Evolutionary conservation across 2,329 filamentous ascomycete species (phyloP).

Genomic region (Dactylellina leptospora): DNA sequence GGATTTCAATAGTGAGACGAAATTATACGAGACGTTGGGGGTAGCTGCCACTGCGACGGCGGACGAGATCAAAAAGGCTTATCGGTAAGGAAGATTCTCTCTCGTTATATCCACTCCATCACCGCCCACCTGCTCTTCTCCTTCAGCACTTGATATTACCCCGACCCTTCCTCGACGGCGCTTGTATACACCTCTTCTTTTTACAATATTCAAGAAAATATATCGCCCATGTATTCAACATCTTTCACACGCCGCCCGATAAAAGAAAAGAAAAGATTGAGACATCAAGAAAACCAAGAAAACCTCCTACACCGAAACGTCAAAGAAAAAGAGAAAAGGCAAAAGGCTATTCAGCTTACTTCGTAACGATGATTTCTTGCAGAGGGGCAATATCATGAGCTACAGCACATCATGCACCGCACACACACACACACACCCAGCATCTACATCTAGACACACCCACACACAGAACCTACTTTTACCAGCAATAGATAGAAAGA

Average conservation of each 20-base stretch:
- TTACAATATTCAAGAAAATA: constrained; percentile 7
- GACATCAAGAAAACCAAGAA: neutral
- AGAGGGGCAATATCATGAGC: constrained; percentile 53
- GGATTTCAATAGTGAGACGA: constrained; percentile 75
- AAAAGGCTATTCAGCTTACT: constrained; percentile 54
- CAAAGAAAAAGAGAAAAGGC: constrained; percentile 21
- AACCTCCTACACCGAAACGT: neutral
- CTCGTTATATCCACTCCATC: neutral
- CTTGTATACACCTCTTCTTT: constrained; percentile 18
- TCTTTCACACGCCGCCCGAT: constrained; percentile 9
- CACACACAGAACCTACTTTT: constrained; percentile 12
- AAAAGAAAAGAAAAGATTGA: neutral
- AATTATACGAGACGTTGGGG: constrained; percentile 87
- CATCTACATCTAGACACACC: neutral
- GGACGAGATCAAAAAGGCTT: constrained; percentile 97
- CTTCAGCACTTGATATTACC: constrained; percentile 9
- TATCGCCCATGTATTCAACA: constrained; percentile 8
- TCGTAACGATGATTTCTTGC: constrained; percentile 53
- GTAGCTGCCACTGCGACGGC: constrained; percentile 82
- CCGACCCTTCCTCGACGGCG: constrained; percentile 14
- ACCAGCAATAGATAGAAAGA: constrained; percentile 13
- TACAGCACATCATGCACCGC: constrained; percentile 16
- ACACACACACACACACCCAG: constrained; percentile 16
- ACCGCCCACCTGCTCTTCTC: neutral
- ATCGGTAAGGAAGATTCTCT: constrained; percentile 69